Base-by-base conservation (phyloP, 768 basidiomycete species). In the Myochromella boudieri region DNA sequence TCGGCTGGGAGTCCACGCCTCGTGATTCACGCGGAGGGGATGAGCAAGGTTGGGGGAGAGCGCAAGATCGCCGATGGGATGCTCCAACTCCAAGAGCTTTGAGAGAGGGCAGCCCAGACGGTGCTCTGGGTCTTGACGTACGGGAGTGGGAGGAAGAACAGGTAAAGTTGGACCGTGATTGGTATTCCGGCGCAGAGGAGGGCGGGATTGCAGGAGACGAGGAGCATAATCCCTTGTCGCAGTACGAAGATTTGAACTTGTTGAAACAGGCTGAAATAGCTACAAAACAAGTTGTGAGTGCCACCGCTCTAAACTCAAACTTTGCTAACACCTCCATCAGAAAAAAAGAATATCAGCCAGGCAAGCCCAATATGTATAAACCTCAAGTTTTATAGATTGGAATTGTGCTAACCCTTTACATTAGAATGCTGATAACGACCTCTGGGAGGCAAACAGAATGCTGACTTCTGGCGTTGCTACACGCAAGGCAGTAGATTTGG, bases 391-490 rank as follows among this genome's bases (percentile, higher is more conserved):
- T 7, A 21, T 15, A 38, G 29, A 18, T 39, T n/a, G 9, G 10
- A 2, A 15, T 18, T 20, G 31, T 46, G 33, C 51, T 64, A 33
- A 59, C 58, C 57, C 26, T 7, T 53, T 33, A 5, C 15, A 49
- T 3, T 60, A 95, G 91, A 97, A 98, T 58, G 92, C 92, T 18
- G 97, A 99, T 65, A 98, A 97, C 59, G 97, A 99, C 59, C 71
- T 95, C 9, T 99, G 97, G 97, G 97, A 99, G 72, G 90, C 90
- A 6, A 98, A 98, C 61, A 90, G 95, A 60, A 95, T 99, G 88
- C 74, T 92, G 8, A 92, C 91, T 0, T 98, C 97, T 2, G 97
- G 97, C 59, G 87, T 97, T 15, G 90, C 91, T 1, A 91, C 90
- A 7, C 85, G 90, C 26, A 88, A 83, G 55, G 74, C 81, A 3